Evolutionary conservation across 306 rosid genomes (phyloP), one percentile per base, ranked within the genome.

Genomic region (Aeschynomene evenia): DNA sequence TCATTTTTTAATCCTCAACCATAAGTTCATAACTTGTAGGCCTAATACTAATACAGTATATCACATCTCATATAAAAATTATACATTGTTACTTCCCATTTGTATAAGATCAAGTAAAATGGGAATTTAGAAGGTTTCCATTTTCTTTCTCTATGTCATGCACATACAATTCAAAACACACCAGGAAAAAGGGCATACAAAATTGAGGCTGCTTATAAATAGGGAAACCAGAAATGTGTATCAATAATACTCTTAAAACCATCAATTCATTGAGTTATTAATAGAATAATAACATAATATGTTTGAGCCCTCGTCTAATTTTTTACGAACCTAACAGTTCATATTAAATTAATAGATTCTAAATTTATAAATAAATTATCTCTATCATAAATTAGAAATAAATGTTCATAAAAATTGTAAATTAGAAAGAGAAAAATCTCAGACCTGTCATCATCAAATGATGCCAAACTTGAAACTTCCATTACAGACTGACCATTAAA

Each of bases 1-100:
- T 55, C 18, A 45, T 43, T n/a, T 66, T 66, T 43, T 14, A 45
- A 23, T 66, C 16, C 57, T 61, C 19, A 71, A 29, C 43, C 29
- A 46, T 20, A 36, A 0, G 1, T 23, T 33, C 37, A 39, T 6
- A 19, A 19, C 36, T 15, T 49, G 23, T 18, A 51, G n/a, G 22
- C 53, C 36, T 37, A 57, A 26, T 20, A 45, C 53, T 11, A n/a
- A n/a, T 21, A 33, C 57, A 5, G 23, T 15, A 56, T 64, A 36
- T 16, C 10, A 36, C 11, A 40, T n/a, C 55, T 34, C 46, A 73
- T 14, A 49, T 37, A 42, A 49, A 60, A 20, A 37, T 8, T 51
- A 54, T 31, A 43, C 28, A 5, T 23, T 24, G 20, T 63, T 22
- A 33, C 56, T n/a, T 42, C 8, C 10, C 11, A 69, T 36, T 74